Evolutionary conservation across 345 rosid species (phyloP), one percentile per base, ranked within the genome.

Genomic region (Murraya paniculata): DNA sequence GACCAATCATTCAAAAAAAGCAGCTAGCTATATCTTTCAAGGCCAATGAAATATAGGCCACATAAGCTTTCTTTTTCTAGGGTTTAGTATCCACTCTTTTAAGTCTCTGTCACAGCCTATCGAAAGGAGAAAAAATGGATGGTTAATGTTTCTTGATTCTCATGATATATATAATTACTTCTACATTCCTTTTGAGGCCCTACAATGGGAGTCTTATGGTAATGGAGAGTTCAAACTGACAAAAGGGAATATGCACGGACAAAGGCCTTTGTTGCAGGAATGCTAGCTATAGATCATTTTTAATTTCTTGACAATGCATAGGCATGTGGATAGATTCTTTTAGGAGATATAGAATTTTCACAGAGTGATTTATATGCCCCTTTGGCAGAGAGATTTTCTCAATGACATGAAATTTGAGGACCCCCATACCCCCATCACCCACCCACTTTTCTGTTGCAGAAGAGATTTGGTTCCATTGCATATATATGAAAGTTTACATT

Each of bases 251-350:
- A 58, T 53, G 57, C 57, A 82, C 64, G 86, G 83, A 84, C 82
- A 82, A 76, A 75, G 86, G 86, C 84, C 80, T n/a, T 69, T 61
- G 68, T 72, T 69, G 68, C 79, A 77, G 81, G 79, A 65, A 69
- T 75, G 66, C 79, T 48, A 72, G 66, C 79, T 48, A 72, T 36
- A 80, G 86, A 79, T 86, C 79, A 75, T 79, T 85, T 86, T 81
- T n/a, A 24, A n/a, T 73, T 76, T 53, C 7, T 53, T 69, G 78
- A 81, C 82, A 84, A 84, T 72, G 78, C 41, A n/a, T 36, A 83
- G 80, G 80, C 89, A 87, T 86, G 89, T 83, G 89, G 85, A 62
- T 78, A 62, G 86, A 77, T 79, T 81, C 74, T 83, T 41, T 78
- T 79, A 76, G 87, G 85, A 84, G 74, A 69, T 13, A 55, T 76